Base-by-base conservation (phyloP, 2,329 filamentous ascomycete species). In the Claviceps sp. region DNA sequence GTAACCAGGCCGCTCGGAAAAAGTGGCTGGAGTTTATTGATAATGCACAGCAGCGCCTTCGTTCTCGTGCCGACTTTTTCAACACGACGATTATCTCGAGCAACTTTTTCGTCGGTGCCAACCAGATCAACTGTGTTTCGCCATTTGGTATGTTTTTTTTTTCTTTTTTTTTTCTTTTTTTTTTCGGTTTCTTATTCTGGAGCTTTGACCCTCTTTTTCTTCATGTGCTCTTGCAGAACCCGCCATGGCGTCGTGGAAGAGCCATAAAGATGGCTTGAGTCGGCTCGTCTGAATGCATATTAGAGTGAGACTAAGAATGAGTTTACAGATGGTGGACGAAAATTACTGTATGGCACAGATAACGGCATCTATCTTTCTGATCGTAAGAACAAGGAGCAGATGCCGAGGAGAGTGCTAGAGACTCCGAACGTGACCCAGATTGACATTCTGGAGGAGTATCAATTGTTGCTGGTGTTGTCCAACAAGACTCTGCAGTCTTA, bases 11-110 rank as follows among this genome's bases (percentile, higher is more conserved):
- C 8, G 87, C 88, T 26, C 80, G 93, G 53, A 88, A 91, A 66
- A 98, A 97, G 69, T 98, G 93, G 85, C 88, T 98, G 64, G 90
- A 98, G 69, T 84, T 88, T 62, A 96, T 98, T 60, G 88, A 95
- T 62, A 78, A 82, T 48, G 89, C 95, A 58, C 94, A 98, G 67
- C 82, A 87, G 60, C 86, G 86, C 55, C 76, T 98, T 53, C 81
- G 89, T 57, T 85, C 90, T 29, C 88, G 88, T 54, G 88, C 93
- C 53, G 84, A 89, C 59, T 97, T 95, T 75, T 94, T 97, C 71
- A 91, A 87, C 60, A 79, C 85, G 23, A 80, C 73, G 2, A 68
- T 76, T 44, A 71, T 84, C 43, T 82, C 79, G 36, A 73, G 71
- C 58, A 71, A 71, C 53, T 83, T 82, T 66, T 83, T 83, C 62